These are phyloP conservation scores for Aureobasidium mangrovei DNA, from an alignment of 2,329 filamentous ascomycete genomes.

Conservation along the genomic window DNA sequence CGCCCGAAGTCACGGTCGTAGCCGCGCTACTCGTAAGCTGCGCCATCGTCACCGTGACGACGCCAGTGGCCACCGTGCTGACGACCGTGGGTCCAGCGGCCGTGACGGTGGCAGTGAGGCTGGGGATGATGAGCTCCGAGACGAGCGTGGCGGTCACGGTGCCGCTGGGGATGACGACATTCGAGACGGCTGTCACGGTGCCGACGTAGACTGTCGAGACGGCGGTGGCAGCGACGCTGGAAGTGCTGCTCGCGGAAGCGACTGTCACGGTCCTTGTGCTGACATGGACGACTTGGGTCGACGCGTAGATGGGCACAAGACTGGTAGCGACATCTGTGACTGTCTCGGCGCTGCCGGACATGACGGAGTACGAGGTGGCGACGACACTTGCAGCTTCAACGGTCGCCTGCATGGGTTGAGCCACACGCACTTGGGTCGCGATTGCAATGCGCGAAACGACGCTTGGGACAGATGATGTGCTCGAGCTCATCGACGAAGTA, in stretches of 20 bases:
- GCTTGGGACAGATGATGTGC: not conserved
- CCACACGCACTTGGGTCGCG: not conserved
- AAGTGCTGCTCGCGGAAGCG: not conserved
- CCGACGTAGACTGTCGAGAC: not conserved
- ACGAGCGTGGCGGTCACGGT: not conserved
- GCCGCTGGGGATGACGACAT: not conserved
- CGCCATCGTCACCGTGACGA: not conserved
- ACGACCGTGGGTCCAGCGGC: not conserved
- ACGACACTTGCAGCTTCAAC: not conserved
- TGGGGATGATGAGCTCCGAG: not conserved
- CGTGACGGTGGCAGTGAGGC: not conserved
- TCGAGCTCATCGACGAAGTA: not conserved
- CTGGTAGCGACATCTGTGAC: not conserved
- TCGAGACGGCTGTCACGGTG: not conserved
- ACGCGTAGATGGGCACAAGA: not conserved
- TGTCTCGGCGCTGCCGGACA: not conserved
- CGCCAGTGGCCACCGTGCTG: not conserved
- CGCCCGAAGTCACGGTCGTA: not conserved
- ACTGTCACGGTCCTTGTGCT: not conserved
- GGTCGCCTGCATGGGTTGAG: not conserved
- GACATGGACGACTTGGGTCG: not conserved
- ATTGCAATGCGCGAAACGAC: not conserved
- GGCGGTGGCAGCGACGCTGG: not conserved
- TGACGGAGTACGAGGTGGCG: not conserved
- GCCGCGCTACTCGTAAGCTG: not conserved